These are phyloP conservation scores for Quercus aquifolioides DNA, from an alignment of 306 rosid species.

Conservation along the genomic window DNA sequence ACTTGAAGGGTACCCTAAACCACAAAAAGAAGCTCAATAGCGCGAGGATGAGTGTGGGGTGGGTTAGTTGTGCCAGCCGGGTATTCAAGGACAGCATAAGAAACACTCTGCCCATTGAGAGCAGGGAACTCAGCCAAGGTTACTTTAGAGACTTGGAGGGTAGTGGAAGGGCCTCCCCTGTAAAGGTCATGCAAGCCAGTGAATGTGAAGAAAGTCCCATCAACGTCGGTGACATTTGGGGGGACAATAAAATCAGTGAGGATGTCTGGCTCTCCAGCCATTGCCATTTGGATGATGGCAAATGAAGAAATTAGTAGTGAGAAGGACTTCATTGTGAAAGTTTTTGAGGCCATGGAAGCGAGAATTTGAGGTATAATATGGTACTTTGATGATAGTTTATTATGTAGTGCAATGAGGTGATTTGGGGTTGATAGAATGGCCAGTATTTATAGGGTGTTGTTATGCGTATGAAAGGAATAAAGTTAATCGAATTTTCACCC, in stretches of 20 bases:
- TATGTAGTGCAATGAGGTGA: no score
- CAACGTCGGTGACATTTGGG: background rate
- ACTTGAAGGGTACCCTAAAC: conserved; percentile 38
- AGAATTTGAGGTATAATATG: no score
- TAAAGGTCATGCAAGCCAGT: conserved; percentile 29
- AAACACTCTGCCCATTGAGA: conserved; percentile 54
- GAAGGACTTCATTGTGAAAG: conserved; percentile 10
- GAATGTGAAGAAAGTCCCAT: conserved; percentile 49
- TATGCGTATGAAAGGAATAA: no score
- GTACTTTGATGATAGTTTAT: no score
- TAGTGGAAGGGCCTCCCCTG: background rate
- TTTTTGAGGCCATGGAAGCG: no score
- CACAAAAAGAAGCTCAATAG: conserved; percentile 44
- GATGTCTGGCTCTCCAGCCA: conserved; percentile 44
- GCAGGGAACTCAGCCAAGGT: conserved; percentile 41
- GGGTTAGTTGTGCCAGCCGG: conserved; percentile 37
- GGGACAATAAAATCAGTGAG: conserved; percentile 39
- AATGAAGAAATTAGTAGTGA: conserved; percentile 18
- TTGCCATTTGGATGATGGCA: conserved; percentile 18
- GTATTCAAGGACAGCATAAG: conserved; percentile 45
- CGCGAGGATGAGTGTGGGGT: conserved; percentile 55
- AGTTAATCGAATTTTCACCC: no score
- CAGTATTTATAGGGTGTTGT: no score
- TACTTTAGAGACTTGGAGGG: conserved; percentile 39
- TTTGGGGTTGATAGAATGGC: no score